Evolutionary conservation across 441 rosid genomes (phyloP), one percentile per base, ranked within the genome.

Genomic region (Populus tomentosa): DNA sequence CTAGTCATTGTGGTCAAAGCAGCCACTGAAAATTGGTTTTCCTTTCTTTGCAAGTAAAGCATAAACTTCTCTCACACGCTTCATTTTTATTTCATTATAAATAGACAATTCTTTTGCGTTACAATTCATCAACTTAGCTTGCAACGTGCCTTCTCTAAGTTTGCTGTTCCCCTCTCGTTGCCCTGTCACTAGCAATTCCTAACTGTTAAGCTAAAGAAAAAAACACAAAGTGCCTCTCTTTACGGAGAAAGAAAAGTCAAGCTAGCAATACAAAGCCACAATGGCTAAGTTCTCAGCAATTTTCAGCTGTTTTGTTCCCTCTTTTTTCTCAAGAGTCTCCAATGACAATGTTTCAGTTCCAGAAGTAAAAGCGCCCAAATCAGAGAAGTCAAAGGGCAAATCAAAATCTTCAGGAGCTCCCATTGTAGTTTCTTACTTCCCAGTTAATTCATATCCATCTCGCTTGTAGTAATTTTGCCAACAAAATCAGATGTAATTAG

Each of bases 341-440:
- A 46, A 4, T 46, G 56, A 46, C 6, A 46, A 46, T 0, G 56
- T 46, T 46, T 14, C 56, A 14, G 20, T 14, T 46, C 56, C 56
- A 14, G 7, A 46, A 46, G 20, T 46, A 14, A 46, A 46, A 46
- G 56, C 56, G 56, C 56, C 56, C 5, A 14, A 13, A 46, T 28
- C 30, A 28, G n/a, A n/a, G n/a, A n/a, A n/a, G n/a, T n/a, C n/a
- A n/a, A n/a, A n/a, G n/a, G n/a, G n/a, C n/a, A n/a, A n/a, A n/a
- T n/a, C n/a, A n/a, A n/a, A n/a, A n/a, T n/a, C n/a, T n/a, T 28
- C 56, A 46, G 20, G 88, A 7, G 61, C 82, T 53, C 85, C 82
- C 0, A 59, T 82, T 14, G 30, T 79, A 24, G 66, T 74, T 20
- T 82, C 85, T 9, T 73, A 82, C 76, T 82, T 82, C 56, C 85